Evolutionary conservation across 2,329 filamentous ascomycete species (phyloP).

Genomic region (Proliferodiscus dingleyae): DNA sequence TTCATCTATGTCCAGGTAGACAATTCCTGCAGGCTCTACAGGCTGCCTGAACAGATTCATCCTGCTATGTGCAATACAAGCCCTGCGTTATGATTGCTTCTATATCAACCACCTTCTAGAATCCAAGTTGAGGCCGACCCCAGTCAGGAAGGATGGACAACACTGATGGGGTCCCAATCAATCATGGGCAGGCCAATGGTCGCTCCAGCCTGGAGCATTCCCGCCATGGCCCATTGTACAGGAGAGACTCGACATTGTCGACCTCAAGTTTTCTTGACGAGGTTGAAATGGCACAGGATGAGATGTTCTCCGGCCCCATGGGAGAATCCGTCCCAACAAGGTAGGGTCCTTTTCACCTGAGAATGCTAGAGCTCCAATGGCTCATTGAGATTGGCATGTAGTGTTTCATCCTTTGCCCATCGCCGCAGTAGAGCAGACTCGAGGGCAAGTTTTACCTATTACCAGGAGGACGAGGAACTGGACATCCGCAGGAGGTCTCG

Average conservation of each 20-base stretch:
- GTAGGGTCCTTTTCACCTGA: too few species aligned
- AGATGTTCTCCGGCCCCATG: slow-evolving; percentile 90
- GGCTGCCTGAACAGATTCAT: too few species aligned
- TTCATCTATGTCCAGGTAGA: too few species aligned
- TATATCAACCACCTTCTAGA: too few species aligned
- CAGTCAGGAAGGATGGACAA: not conserved
- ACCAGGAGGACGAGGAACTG: slow-evolving; percentile 64
- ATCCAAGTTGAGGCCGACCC: too few species aligned
- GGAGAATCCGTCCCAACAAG: slow-evolving; percentile 87
- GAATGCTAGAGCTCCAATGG: too few species aligned
- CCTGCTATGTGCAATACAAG: too few species aligned
- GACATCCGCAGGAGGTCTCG: slow-evolving; percentile 40
- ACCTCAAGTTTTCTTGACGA: slow-evolving; percentile 81
- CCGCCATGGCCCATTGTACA: slow-evolving; percentile 45
- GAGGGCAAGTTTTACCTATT: slow-evolving; percentile 83
- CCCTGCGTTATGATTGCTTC: too few species aligned
- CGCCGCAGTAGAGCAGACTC: slow-evolving; percentile 78
- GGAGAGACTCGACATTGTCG: slow-evolving; percentile 65
- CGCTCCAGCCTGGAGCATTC: slow-evolving; percentile 19
- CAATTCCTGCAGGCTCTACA: too few species aligned
- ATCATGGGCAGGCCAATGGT: slow-evolving; percentile 21
- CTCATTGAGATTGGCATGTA: slow-evolving; percentile 33
- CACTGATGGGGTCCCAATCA: slow-evolving; percentile 23
- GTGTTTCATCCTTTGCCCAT: slow-evolving; percentile 85
- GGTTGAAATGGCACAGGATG: slow-evolving; percentile 98